These are phyloP conservation scores for Neurospora discreta DNA, from an alignment of 495 filamentous ascomycete species.

Conservation along the genomic window DNA sequence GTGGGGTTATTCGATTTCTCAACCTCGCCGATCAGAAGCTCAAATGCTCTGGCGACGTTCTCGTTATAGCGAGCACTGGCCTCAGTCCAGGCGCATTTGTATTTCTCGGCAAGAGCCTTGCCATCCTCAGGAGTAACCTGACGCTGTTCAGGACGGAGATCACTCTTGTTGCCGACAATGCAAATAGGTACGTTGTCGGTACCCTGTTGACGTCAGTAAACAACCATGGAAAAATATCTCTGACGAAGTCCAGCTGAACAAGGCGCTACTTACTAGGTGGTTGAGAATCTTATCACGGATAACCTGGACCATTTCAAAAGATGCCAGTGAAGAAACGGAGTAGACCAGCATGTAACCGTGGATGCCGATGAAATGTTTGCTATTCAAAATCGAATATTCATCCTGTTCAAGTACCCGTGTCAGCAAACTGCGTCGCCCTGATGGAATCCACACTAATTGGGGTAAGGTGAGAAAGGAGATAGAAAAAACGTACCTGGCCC, in stretches of 20 bases:
- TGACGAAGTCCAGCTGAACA: neutral
- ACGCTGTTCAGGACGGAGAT: constrained; percentile 83
- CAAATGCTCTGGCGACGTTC: constrained; percentile 88
- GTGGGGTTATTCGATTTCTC: constrained; percentile 90
- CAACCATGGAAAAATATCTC: neutral
- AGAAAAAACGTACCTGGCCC: constrained; percentile 59
- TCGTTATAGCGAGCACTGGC: constrained; percentile 86
- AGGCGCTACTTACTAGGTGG: constrained; percentile 58
- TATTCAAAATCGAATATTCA: constrained; percentile 96
- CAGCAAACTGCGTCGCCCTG: neutral
- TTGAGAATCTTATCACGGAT: constrained; percentile 97
- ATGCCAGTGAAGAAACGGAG: constrained; percentile 82
- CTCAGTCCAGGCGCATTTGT: constrained; percentile 89
- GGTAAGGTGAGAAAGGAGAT: neutral
- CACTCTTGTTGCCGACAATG: constrained; percentile 94
- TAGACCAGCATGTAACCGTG: constrained; percentile 99
- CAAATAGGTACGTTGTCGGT: constrained; percentile 86
- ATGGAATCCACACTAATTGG: neutral
- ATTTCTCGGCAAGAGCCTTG: constrained; percentile 65
- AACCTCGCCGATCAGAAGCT: constrained; percentile 87
- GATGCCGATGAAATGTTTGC: constrained; percentile 98
- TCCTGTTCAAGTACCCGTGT: constrained; percentile 45
- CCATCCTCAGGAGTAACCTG: constrained; percentile 83
- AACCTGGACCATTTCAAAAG: constrained; percentile 92
- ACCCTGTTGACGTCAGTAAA: constrained; percentile 44